Evolutionary conservation across 2,329 filamentous ascomycete species (phyloP).

Genomic region (Sclerotinia nivalis): DNA sequence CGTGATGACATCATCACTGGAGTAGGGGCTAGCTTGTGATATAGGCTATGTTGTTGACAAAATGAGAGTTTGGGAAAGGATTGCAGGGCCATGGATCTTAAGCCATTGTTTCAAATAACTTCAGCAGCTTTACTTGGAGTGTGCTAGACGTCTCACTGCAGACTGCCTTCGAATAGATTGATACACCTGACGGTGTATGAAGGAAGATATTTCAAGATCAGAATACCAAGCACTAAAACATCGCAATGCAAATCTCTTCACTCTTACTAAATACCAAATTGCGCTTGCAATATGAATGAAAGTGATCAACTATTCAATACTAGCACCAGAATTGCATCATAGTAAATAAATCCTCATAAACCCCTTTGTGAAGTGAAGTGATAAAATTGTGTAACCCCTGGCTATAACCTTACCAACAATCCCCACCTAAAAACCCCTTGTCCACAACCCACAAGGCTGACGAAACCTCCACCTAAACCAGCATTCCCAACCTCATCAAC

Average conservation of each 20-base stretch:
- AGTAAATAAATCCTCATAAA: neutral
- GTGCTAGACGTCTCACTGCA: neutral
- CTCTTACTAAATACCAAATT: no score
- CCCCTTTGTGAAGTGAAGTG: neutral
- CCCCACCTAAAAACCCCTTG: constrained; percentile 11
- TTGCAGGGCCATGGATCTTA: neutral
- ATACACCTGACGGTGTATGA: neutral
- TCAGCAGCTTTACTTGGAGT: neutral
- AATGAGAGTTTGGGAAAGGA: neutral
- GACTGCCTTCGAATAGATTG: neutral
- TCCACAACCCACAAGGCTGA: constrained; percentile 14
- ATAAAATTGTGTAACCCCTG: neutral
- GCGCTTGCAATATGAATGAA: neutral
- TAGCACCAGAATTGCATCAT: neutral
- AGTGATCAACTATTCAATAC: neutral
- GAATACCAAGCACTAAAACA: neutral
- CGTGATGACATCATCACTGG: neutral
- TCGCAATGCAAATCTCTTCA: neutral
- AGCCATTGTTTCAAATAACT: no score
- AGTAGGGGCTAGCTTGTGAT: neutral
- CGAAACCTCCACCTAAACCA: constrained; percentile 10
- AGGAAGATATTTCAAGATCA: neutral
- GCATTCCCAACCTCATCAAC: neutral
- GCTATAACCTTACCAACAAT: neutral
- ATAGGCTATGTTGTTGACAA: neutral